Percentiles rank a stretch among this genome's conserved stretches.
Evolutionary conservation across 2,329 filamentous ascomycete species (phyloP).

Genomic region (Ophiostoma sp.): DNA sequence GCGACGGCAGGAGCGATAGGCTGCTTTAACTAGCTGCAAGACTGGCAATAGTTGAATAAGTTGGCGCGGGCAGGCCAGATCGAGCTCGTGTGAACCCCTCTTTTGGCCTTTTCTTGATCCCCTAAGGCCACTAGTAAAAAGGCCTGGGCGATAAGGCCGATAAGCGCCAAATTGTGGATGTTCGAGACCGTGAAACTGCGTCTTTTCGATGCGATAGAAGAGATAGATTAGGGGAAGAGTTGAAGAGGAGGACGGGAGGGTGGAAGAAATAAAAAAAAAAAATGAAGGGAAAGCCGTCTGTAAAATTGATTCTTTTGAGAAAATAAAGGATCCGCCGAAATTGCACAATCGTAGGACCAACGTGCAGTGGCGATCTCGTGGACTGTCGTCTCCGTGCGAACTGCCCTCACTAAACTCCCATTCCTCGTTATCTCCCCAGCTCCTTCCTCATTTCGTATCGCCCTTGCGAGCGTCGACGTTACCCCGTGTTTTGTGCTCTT

Average conservation of each 20-base stretch:
- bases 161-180: neutral
- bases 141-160: slow-evolving; percentile 7
- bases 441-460: neutral
- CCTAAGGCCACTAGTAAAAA: neutral
- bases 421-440: neutral
- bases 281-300: neutral
- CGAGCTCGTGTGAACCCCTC: slow-evolving; percentile 1
- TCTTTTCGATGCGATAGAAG: neutral
- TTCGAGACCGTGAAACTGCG: neutral
- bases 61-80: neutral
- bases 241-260: neutral
- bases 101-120: neutral
- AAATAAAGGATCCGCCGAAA: neutral
- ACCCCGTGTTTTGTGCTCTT: neutral
- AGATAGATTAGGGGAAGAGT: neutral
- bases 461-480: neutral
- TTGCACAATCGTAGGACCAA: neutral
- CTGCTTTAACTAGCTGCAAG: neutral
- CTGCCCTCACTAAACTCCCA: neutral
- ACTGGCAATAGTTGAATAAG: neutral
- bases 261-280: neutral
- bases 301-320: neutral
- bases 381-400: neutral
- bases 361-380: neutral
- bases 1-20: slow-evolving; percentile 4